Evolutionary conservation across 1,139 yeast genomes (phyloP).

Genomic region (Pichia sp.): DNA sequence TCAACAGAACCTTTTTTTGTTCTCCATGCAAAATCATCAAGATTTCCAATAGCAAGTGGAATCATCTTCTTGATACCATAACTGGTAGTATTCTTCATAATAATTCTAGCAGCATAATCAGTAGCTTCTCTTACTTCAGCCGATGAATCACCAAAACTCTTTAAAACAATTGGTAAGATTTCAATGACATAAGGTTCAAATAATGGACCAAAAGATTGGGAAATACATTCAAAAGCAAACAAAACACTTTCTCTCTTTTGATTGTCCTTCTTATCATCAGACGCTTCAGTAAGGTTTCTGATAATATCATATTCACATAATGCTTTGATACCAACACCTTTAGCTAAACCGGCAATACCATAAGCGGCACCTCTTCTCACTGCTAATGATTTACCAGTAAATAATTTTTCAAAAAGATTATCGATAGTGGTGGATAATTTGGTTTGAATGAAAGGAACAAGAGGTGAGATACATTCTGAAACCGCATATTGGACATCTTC

Average conservation of each 20-base stretch:
- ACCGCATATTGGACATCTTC: conserved; percentile 86
- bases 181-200: conserved; percentile 95
- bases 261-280: conserved; percentile 78
- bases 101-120: conserved; percentile 74
- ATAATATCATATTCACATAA: conserved; percentile 72
- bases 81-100: conserved; percentile 89
- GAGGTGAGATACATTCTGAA: conserved; percentile 77
- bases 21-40: conserved; percentile 93
- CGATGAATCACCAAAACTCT: conserved; percentile 75
- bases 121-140: conserved; percentile 90
- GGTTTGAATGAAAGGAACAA: conserved; percentile 54
- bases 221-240: conserved; percentile 77
- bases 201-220: conserved; percentile 62
- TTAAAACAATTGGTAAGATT: conserved; percentile 72
- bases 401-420: conserved; percentile 51
- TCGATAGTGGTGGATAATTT: conserved; percentile 52
- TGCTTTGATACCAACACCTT: conserved; percentile 81
- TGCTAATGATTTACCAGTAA: conserved; percentile 44
- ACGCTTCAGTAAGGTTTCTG: conserved; percentile 71
- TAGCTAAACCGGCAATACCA: conserved; percentile 89
- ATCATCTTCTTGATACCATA: conserved; percentile 87
- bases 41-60: conserved; percentile 80
- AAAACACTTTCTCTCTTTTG: conserved; percentile 84
- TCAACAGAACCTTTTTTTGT: conserved; percentile 96
- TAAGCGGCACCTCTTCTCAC: conserved; percentile 90